Base-by-base conservation (phyloP, 768 basidiomycete genomes). In the Rhizopogon salebrosus region DNA sequence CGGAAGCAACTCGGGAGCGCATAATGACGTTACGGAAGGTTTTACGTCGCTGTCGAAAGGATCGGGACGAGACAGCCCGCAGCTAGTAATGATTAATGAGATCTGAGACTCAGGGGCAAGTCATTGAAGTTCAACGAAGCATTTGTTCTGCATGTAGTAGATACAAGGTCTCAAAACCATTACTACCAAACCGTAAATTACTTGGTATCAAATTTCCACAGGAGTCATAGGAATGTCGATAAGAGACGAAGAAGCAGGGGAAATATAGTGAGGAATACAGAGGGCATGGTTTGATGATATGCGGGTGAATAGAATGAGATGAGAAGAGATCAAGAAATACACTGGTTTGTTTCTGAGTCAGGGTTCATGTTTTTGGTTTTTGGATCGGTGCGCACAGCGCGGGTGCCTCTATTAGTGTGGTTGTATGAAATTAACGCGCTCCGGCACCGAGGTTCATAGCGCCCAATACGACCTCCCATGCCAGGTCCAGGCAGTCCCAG, bases 391-490 rank as follows among this genome's bases (percentile, higher is more conserved):
- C 62, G 49, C 55, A 10, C 39, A 43, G 52, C 53, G 53, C 54
- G 54, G 41, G 53, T 58, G 58, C 41, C 37, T 59, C 60, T 24
- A 34, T 26, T 36, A 38, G 24, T 64, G 54, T 34, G 52, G n/a
- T 52, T 57, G 54, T 29, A 56, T n/a, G 27, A 11, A 24, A 39
- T 63, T 43, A 68, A 56, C 48, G 68, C 52, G 59, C 65, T 45
- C 78, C 76, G 13, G 77, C 78, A 23, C 75, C 72, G 48, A 80
- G 68, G 23, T 79, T 75, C 64, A 85, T 71, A 24, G 84, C 84
- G 7, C 74, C 76, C n/a, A 87, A 69, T 13, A 88, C 66, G 36
- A 85, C 72, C 60, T 81, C 77, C 85, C 87, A 92, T 39, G 82
- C 78, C 38, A 78, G 64, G 54, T 88, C 84, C 54, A 92, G 75